phyloP scores from a whole-genome alignment of 129 eudicot species.

The Glebionis coronaria region DNA sequence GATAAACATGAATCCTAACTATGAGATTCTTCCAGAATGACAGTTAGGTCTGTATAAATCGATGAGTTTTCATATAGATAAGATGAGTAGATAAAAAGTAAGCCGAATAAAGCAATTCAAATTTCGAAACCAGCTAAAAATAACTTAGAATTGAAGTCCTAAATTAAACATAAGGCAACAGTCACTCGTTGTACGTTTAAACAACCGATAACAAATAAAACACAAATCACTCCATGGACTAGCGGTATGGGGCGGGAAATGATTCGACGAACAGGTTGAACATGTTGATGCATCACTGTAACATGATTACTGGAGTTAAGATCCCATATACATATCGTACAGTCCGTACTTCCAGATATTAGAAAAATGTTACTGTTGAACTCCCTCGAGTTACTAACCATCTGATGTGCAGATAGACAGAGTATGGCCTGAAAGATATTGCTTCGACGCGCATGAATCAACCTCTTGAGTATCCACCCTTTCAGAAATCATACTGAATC shows the following conservation, averaged over 20 bases:
- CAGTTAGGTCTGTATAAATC: too few relatives aligned
- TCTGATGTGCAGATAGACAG: constrained; percentile 84
- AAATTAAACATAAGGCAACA: too few relatives aligned
- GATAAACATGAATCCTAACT: too few relatives aligned
- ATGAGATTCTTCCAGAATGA: too few relatives aligned
- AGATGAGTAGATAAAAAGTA: too few relatives aligned
- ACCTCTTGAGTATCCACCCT: constrained; percentile 36
- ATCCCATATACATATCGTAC: constrained; percentile 94
- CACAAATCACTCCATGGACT: constrained; percentile 92
- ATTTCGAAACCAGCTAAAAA: too few relatives aligned
- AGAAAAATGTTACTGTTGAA: too few relatives aligned
- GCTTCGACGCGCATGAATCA: constrained; percentile 48
- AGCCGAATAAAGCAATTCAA: too few relatives aligned
- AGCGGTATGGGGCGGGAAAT: constrained; percentile 53
- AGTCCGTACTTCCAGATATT: constrained; percentile 82
- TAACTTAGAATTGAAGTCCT: too few relatives aligned
- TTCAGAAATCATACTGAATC: constrained; percentile 49
- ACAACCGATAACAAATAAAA: constrained; percentile 78
- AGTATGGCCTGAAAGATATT: constrained; percentile 74
- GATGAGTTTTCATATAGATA: too few relatives aligned
- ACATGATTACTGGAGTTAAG: constrained; percentile 68
- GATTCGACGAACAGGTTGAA: constrained; percentile 83
- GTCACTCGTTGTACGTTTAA: too few relatives aligned
- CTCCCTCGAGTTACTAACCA: constrained; percentile 45
- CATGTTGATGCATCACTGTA: constrained; percentile 86